Evolutionary conservation across 2,329 filamentous ascomycete species (phyloP).

Genomic region (Pseudogymnoascus sp.): DNA sequence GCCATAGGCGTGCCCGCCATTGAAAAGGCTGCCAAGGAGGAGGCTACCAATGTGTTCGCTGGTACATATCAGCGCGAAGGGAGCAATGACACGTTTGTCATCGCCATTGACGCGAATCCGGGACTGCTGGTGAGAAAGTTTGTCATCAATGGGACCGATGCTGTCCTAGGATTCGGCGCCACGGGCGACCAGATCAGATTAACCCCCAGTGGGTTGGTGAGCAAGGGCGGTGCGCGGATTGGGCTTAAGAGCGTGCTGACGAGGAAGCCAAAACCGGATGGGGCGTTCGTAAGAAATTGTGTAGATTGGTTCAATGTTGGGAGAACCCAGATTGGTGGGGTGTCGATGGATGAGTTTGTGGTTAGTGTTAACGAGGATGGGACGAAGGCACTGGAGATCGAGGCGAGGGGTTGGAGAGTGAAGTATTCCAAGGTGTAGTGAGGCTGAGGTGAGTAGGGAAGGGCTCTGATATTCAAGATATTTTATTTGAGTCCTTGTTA

Average conservation of each 20-base stretch:
- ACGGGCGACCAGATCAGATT: slow-evolving; percentile 12
- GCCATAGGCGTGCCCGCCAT: slow-evolving; percentile 28
- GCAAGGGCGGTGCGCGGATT: slow-evolving; percentile 11
- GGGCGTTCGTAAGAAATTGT: slow-evolving; percentile 17
- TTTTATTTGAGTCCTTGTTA: neutral
- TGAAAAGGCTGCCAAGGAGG: slow-evolving; percentile 25
- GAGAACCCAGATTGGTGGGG: slow-evolving; percentile 20
- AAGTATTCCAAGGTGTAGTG: neutral
- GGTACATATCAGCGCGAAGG: slow-evolving; percentile 9
- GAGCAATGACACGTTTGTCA: slow-evolving; percentile 25
- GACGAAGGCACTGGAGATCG: neutral
- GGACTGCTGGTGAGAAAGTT: slow-evolving; percentile 26
- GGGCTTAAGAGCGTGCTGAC: slow-evolving; percentile 15
- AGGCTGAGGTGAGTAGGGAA: neutral
- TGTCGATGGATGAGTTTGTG: slow-evolving; percentile 23
- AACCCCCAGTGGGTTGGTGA: slow-evolving; percentile 15
- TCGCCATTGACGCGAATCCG: slow-evolving; percentile 21
- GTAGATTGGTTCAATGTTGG: slow-evolving; percentile 21
- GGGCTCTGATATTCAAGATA: neutral
- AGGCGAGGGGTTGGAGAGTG: neutral
- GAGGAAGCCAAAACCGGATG: slow-evolving; percentile 12
- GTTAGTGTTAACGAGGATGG: slow-evolving; percentile 25
- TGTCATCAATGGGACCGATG: slow-evolving; percentile 28
- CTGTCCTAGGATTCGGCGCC: slow-evolving; percentile 15
- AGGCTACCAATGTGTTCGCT: slow-evolving; percentile 25